phyloP scores from a whole-genome alignment of 208 protist species.

The Leishmania tarentolae region DNA sequence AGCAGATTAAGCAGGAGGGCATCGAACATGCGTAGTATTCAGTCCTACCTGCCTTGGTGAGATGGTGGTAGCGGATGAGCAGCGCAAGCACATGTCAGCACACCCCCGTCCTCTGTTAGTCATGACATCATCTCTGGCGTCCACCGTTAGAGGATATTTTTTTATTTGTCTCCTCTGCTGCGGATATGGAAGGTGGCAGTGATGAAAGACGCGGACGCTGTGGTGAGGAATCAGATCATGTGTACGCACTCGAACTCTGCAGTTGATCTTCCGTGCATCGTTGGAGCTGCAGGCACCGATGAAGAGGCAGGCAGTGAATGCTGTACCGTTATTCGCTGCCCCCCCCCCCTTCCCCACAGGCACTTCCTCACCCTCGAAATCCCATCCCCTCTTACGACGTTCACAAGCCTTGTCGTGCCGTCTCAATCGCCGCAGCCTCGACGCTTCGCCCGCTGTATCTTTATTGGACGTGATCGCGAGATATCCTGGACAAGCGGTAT shows the following conservation, averaged over 20 bases:
- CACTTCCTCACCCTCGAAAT: background rate
- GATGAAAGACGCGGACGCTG: background rate
- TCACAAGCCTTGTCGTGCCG: background rate
- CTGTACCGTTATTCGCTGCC: background rate
- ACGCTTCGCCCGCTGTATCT: background rate
- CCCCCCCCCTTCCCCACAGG: background rate
- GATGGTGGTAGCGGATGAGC: background rate
- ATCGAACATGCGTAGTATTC: background rate
- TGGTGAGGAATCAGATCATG: background rate
- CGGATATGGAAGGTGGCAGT: background rate
- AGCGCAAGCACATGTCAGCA: background rate
- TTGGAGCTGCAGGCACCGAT: background rate
- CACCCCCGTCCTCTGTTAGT: too few relatives aligned
- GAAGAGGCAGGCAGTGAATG: background rate
- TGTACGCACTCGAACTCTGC: background rate
- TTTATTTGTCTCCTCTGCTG: background rate
- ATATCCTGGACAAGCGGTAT: too few relatives aligned
- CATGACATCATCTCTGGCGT: background rate
- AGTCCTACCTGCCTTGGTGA: background rate
- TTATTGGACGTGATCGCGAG: background rate
- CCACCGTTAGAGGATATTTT: background rate
- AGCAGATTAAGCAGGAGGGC: background rate
- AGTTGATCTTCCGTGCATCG: background rate
- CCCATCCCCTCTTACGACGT: background rate
- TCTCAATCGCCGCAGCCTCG: background rate